Base-by-base conservation (phyloP, 2,329 filamentous ascomycete species). In the Incumbomyces lentus region DNA sequence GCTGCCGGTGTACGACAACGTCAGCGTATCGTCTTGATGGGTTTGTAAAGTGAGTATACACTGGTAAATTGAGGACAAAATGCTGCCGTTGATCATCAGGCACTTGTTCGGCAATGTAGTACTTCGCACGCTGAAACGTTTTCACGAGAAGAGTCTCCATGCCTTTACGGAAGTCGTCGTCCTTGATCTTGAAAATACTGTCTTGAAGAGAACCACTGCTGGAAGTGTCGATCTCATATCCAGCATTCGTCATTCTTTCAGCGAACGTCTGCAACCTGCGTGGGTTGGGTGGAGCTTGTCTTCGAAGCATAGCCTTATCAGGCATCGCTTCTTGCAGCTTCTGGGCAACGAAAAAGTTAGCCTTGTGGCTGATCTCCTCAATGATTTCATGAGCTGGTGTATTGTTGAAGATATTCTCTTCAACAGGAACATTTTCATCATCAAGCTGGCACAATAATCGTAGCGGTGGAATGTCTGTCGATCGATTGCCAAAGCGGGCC, bases 11-110 rank as follows among this genome's bases (percentile, higher is more conserved):
- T 30, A 95, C 92, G 57, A 96, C 74, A 51, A 98, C 82, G 63
- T 98, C 92, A 18, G 89, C 86, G 64, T 96, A 98, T 51, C 92
- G 87, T 46, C 92, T 84, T 16, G 87, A 93, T 1, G 92, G 92
- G 64, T 87, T 90, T 32, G 90, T 96, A 69, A 96, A 96, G 65
- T 98, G 92, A 57, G 92, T 96, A 73, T 95, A 98, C 11, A 95
- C 69, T 1, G 90, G 88, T 46, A 95, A 70, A 68, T 98, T 98
- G 44, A 96, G 74, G 12, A 87, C 83, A 65, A 93, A 98, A 68
- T 98, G 90, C 51, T 84, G 79, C 68, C 85, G 83, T 54, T 89
- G 73, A 52, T 86, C 82, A 65, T 85, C 82, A 35, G 78, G 68
- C 30, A 84, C 79, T 72, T 87, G 93, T 61, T 85, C 80, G 46